Evolutionary conservation across 169 alveolate species (phyloP).

Genomic region (Cryptosporidium baileyi): DNA sequence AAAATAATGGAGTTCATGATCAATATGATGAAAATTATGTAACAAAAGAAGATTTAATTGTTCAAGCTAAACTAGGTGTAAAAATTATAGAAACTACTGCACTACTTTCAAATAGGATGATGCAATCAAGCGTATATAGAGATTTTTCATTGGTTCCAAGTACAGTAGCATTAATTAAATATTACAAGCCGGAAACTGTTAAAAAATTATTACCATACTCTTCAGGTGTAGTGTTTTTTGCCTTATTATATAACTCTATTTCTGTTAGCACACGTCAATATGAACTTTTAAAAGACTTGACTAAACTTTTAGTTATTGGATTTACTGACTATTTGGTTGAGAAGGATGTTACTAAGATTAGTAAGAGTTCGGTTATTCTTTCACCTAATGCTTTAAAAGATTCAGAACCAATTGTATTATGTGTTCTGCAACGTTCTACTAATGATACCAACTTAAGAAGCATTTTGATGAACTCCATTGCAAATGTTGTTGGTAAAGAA

Average conservation of each 20-base stretch:
- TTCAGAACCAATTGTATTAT: constrained; percentile 63
- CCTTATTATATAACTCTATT: constrained; percentile 53
- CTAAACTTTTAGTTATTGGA: constrained; percentile 20
- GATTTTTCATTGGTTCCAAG: constrained; percentile 26
- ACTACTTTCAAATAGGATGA: constrained; percentile 37
- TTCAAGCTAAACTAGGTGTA: constrained; percentile 23
- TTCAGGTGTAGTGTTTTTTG: constrained; percentile 48
- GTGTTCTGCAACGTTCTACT: constrained; percentile 63
- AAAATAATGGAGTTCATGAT: neutral
- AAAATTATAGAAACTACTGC: constrained; percentile 60
- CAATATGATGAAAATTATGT: constrained; percentile 10
- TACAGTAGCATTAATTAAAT: neutral
- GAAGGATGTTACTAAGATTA: neutral
- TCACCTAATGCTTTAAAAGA: constrained; percentile 40
- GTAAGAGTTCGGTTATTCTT: neutral
- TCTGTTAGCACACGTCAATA: constrained; percentile 14
- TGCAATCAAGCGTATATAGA: constrained; percentile 36
- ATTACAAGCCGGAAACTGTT: neutral
- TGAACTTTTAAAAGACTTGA: constrained; percentile 1
- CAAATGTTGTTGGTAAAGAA: constrained; percentile 42
- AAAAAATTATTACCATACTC: constrained; percentile 21
- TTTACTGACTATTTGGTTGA: constrained; percentile 49
- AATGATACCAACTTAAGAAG: neutral
- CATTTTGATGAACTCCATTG: constrained; percentile 33
- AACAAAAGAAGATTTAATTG: constrained; percentile 28